A percentile compares a stretch with the other conserved stretches of the same genome.
phyloP scores from a whole-genome alignment of 148 eudicot species.

The Nyssa sinensis region DNA sequence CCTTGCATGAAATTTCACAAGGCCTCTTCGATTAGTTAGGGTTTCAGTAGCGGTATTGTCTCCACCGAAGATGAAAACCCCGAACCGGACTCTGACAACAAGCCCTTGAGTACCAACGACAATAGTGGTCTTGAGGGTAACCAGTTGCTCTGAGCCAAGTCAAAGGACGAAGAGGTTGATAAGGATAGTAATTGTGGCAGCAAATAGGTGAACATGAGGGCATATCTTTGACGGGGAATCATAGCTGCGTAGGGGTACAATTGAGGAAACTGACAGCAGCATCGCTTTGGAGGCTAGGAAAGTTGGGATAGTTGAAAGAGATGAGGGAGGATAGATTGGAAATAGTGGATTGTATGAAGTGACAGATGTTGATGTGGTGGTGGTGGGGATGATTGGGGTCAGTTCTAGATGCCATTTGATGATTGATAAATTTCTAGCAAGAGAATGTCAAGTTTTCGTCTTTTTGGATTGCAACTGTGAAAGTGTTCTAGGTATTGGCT shows the following conservation, averaged over 20 bases:
- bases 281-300: slow-evolving; percentile 26
- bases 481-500: no score
- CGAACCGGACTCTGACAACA: slow-evolving; percentile 33
- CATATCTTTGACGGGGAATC: slow-evolving; percentile 31
- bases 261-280: slow-evolving; percentile 14
- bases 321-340: slow-evolving; percentile 36
- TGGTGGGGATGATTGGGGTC: no score
- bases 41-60: no score
- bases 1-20: no score
- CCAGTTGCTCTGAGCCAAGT: slow-evolving; percentile 38
- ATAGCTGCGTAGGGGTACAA: slow-evolving; percentile 10
- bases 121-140: slow-evolving; percentile 12
- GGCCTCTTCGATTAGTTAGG: no score
- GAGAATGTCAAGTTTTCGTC: no score
- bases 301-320: slow-evolving; percentile 11
- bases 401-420: slow-evolving; percentile 27
- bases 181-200: slow-evolving; percentile 10
- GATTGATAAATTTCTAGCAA: no score
- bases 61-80: slow-evolving; percentile 53
- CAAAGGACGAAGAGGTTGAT: slow-evolving; percentile 17
- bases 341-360: slow-evolving; percentile 50
- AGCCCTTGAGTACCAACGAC: slow-evolving; percentile 25
- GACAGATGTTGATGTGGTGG: slow-evolving; percentile 24
- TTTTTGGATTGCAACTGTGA: no score
- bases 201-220: slow-evolving; percentile 37